Percentiles rank a stretch among this genome's conserved stretches.
These are phyloP conservation scores for Colletotrichum sansevieriae DNA, from an alignment of 2,329 filamentous ascomycete genomes.

Conservation along the genomic window DNA sequence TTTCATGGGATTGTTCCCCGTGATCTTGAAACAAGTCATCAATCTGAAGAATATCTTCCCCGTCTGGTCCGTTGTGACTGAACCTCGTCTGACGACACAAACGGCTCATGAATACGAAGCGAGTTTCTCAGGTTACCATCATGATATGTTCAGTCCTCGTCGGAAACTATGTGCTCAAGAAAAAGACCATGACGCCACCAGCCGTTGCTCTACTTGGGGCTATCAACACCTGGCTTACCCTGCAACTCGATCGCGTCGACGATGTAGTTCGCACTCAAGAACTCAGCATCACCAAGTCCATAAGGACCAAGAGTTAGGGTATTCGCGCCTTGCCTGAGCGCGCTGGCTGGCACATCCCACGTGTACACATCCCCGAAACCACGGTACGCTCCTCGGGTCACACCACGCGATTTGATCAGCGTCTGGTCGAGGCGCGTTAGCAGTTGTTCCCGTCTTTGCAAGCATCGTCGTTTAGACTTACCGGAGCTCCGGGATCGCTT, in stretches of 20 bases:
- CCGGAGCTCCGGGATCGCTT: constrained; percentile 48
- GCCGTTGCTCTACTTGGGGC: background rate
- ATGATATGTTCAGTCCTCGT: background rate
- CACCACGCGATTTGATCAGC: constrained; percentile 67
- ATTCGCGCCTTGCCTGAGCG: constrained; percentile 63
- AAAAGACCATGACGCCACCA: no score
- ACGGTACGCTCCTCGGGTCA: constrained; percentile 70
- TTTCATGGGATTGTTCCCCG: no score
- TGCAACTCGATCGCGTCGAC: constrained; percentile 39
- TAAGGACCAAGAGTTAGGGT: constrained; percentile 67
- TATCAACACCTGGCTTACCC: constrained; percentile 4
- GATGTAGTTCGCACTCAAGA: constrained; percentile 60
- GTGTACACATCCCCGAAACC: constrained; percentile 69
- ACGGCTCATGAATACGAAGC: no score
- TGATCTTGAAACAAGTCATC: no score
- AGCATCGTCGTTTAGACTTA: constrained; percentile 51
- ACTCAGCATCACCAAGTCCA: constrained; percentile 62
- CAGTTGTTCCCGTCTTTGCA: constrained; percentile 45
- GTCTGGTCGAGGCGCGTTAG: constrained; percentile 28
- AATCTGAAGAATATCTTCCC: no score
- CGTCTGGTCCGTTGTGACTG: no score
- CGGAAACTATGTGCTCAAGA: background rate
- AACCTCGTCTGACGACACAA: no score
- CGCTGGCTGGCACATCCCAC: constrained; percentile 63
- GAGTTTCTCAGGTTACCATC: no score